Conservation (phyloP, 768 basidiomycete species). For the Suillus ampliporus region DNA sequence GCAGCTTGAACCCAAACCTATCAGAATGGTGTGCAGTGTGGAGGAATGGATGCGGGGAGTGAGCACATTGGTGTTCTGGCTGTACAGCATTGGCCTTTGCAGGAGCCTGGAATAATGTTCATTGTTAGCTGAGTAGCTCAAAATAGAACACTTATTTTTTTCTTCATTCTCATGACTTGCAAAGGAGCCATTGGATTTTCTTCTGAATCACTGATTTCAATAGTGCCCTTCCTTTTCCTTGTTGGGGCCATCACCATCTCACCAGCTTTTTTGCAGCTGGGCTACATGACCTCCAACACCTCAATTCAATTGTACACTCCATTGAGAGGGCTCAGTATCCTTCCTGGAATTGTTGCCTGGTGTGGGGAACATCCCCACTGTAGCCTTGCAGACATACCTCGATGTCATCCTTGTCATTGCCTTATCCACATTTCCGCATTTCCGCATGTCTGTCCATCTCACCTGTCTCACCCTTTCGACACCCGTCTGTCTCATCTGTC, state of each 20-base stretch:
- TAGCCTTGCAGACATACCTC: too few relatives aligned
- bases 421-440: too few relatives aligned
- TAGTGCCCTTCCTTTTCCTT: background rate
- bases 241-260: background rate
- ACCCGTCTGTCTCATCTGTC: too few relatives aligned
- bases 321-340: background rate
- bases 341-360: too few relatives aligned
- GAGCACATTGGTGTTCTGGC: background rate
- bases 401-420: too few relatives aligned
- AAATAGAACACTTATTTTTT: background rate
- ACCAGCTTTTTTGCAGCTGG: slow-evolving; percentile 1
- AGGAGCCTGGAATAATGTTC: background rate
- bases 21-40: background rate
- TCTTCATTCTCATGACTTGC: background rate
- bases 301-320: background rate
- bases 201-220: background rate
- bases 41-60: background rate
- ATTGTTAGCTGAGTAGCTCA: background rate
- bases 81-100: background rate
- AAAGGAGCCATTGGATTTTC: background rate
- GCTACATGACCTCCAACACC: background rate
- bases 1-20: background rate
- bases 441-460: too few relatives aligned
- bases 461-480: too few relatives aligned
- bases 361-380: too few relatives aligned